phyloP scores from a whole-genome alignment of 768 basidiomycete genomes.

The Suillus variegatus region DNA sequence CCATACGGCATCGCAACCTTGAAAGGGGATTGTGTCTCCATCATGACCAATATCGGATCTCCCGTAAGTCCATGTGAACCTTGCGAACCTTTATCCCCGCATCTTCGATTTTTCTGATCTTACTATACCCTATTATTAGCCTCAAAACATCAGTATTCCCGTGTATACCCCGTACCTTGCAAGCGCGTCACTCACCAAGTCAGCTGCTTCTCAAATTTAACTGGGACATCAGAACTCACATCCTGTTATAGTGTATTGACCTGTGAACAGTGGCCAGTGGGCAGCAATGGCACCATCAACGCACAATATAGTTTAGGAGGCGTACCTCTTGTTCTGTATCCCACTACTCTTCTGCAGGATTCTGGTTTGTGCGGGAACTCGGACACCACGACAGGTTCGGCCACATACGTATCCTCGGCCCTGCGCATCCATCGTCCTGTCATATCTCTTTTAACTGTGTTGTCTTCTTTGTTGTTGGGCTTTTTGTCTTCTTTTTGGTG shows the following conservation, averaged over 20 bases:
- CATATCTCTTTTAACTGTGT: neutral
- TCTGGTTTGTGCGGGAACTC: conserved; percentile 40
- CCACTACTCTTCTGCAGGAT: conserved; percentile 33
- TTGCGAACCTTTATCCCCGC: neutral
- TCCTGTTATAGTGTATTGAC: conserved; percentile 52
- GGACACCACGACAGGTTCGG: neutral
- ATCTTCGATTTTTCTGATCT: conserved; percentile 3
- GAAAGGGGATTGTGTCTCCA: conserved; percentile 62
- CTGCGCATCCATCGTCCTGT: neutral
- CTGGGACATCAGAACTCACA: conserved; percentile 6
- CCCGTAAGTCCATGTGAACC: conserved; percentile 45
- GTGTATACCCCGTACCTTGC: conserved; percentile 56
- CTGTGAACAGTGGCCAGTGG: conserved; percentile 69
- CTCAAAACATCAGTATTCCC: conserved; percentile 55
- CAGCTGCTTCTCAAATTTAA: conserved; percentile 23
- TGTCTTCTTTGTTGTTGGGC: conserved; percentile 11
- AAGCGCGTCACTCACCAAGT: conserved; percentile 59
- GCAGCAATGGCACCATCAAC: conserved; percentile 61
- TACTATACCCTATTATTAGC: conserved; percentile 36
- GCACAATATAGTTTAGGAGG: conserved; percentile 68
- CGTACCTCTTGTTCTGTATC: conserved; percentile 55
- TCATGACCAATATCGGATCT: conserved; percentile 74
- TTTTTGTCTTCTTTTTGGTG: conserved; percentile 7
- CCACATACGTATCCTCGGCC: conserved; percentile 12
- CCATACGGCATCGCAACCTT: conserved; percentile 58